phyloP scores from a whole-genome alignment of 306 rosid species.

The Astragalus membranaceus region DNA sequence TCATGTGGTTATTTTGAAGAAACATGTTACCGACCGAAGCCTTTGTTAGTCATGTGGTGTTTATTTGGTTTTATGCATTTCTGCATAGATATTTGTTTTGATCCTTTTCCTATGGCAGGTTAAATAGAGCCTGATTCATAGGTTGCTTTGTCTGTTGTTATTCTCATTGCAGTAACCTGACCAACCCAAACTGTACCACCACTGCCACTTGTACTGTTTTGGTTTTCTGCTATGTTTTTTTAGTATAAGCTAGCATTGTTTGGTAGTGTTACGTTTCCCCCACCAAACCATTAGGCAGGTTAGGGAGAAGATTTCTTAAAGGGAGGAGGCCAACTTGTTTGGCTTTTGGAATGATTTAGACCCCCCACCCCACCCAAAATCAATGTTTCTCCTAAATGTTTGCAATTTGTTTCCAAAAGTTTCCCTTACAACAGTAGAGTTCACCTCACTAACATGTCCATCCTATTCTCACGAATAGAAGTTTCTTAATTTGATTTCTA shows the following conservation, averaged over 20 bases:
- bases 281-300: neutral
- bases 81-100: neutral
- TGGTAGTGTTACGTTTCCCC: neutral
- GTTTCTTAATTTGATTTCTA: neutral
- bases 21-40: slow-evolving; percentile 14
- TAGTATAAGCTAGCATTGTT: neutral
- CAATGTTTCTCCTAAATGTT: too few species aligned
- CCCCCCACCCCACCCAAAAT: too few species aligned
- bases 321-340: neutral
- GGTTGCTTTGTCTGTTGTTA: neutral
- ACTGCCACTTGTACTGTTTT: neutral
- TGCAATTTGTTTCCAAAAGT: neutral
- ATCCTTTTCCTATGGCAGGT: neutral
- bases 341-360: neutral
- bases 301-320: neutral
- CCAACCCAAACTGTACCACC: neutral
- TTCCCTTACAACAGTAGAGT: neutral
- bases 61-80: slow-evolving; percentile 7
- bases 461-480: neutral
- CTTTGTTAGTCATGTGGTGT: slow-evolving; percentile 17
- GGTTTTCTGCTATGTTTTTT: neutral
- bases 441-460: neutral
- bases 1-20: slow-evolving; percentile 25
- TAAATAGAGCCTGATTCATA: neutral
- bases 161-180: neutral